Percentiles rank a stretch among this genome's conserved stretches.
Evolutionary conservation across 345 rosid genomes (phyloP).

Genomic region (Hibiscus tridactylites): DNA sequence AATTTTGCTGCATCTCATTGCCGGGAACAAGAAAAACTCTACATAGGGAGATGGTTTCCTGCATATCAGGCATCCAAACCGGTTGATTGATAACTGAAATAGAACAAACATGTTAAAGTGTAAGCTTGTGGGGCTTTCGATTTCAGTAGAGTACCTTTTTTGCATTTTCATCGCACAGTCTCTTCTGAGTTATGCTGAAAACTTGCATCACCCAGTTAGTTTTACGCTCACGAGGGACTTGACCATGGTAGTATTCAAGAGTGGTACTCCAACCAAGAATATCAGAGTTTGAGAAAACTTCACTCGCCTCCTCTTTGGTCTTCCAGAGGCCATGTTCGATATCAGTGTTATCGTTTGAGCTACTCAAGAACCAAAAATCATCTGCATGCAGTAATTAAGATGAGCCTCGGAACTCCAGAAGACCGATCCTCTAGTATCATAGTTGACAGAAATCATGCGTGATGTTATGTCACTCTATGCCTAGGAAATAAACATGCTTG

Average conservation of each 20-base stretch:
- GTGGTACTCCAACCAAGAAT: constrained; percentile 40
- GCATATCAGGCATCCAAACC: constrained; percentile 25
- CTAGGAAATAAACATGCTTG: no score
- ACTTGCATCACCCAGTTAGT: constrained; percentile 40
- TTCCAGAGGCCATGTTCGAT: constrained; percentile 30
- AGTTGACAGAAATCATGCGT: background rate
- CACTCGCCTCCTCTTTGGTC: constrained; percentile 29
- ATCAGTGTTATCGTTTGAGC: constrained; percentile 16
- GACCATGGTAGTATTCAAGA: constrained; percentile 25
- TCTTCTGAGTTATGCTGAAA: constrained; percentile 23
- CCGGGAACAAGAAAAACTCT: constrained; percentile 22
- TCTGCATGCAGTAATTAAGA: constrained; percentile 17
- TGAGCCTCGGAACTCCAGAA: background rate
- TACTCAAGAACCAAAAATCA: constrained; percentile 31
- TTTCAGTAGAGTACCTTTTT: constrained; percentile 22
- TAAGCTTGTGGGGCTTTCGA: background rate
- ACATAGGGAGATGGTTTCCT: constrained; percentile 33
- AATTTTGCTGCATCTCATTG: constrained; percentile 6
- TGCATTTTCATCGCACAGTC: constrained; percentile 13
- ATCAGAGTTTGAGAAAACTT: constrained; percentile 25
- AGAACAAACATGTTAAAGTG: background rate
- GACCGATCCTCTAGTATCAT: background rate
- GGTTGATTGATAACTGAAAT: constrained; percentile 11
- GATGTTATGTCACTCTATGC: no score
- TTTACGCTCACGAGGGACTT: constrained; percentile 17